Evolutionary conservation across 2,329 filamentous ascomycete genomes (phyloP).

Genomic region (Fusarium drepaniforme): DNA sequence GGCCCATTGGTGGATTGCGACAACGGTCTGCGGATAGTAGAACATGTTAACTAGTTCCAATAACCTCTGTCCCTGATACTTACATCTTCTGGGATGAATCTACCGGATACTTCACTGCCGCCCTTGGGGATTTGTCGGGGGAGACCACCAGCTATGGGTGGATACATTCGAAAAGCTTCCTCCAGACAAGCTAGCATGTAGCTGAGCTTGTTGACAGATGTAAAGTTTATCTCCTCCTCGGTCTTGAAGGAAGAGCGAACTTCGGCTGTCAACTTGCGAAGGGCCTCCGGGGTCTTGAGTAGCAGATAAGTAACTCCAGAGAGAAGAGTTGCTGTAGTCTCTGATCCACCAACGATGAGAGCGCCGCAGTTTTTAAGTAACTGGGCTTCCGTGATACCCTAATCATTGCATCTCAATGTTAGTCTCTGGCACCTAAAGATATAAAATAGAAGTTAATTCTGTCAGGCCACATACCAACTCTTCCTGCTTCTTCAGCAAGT

Average conservation of each 20-base stretch:
- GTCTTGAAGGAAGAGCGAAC: conserved; percentile 21
- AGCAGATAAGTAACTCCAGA: conserved; percentile 45
- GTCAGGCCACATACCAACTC: neutral
- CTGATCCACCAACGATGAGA: conserved; percentile 46
- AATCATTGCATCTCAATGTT: neutral
- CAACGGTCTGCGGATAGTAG: neutral
- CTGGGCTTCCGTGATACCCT: neutral
- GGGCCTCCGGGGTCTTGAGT: conserved; percentile 42
- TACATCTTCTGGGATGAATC: neutral
- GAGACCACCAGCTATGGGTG: neutral
- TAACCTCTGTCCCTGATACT: neutral
- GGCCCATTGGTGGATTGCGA: conserved; percentile 12
- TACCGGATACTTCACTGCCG: neutral
- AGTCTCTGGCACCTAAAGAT: neutral
- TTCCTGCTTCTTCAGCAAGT: neutral
- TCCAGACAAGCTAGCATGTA: conserved; percentile 17
- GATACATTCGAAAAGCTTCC: conserved; percentile 22
- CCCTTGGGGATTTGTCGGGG: neutral
- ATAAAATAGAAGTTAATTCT: neutral
- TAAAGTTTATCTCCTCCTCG: conserved; percentile 24
- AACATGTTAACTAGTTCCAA: neutral
- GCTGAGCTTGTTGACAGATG: conserved; percentile 15
- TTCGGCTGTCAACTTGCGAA: conserved; percentile 52
- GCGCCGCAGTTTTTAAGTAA: neutral
- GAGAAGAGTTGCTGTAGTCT: conserved; percentile 49